Base-by-base conservation (phyloP, 768 basidiomycete species). In the Galerina marginata region DNA sequence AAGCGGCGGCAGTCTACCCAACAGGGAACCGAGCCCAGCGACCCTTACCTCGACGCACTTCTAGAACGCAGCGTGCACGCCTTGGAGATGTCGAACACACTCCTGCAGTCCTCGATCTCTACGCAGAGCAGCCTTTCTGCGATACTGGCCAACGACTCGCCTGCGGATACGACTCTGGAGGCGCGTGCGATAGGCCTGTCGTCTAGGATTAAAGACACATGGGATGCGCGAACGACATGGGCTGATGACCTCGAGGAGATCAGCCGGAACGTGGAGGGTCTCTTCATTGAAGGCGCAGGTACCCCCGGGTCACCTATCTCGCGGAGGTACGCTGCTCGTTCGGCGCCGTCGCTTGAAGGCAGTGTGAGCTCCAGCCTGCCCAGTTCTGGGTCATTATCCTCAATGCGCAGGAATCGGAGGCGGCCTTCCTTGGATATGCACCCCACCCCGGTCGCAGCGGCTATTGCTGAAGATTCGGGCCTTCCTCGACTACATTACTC, bases 51-150 rank as follows among this genome's bases (percentile, higher is more conserved):
- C 26, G 93, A 94, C 72, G 82, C 88, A n/a, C 78, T 94, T 14
- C 81, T 94, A 1, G 90, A 86, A 59, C 86, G 92, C 62, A 92
- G 91, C 64, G 90, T 94, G 12, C 87, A 92, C 73, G 92, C 92
- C 1, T 79, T 95, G 9, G 93, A 94, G 71, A 87, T 93, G 81
- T 94, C 92, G 4, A 94, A 94, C 59, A 82, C 86, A 2, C 77
- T 94, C 10, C 77, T 95, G 9, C 88, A 91, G 69, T 87, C 86
- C 11, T 89, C 90, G 20, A 88, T 93, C 66, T 83, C 87, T 42
- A 88, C 92, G 0, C 88, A 90, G 62, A 80, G 86, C 11, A 84
- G 73, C 47, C 68, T 80, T 15, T 74, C 81, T 9, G 74, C 79
- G 3, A 74, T 88, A 42, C 72, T 89, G 33, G 78, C 81, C 23